A percentile compares a stretch with the other conserved stretches of the same genome.
These are phyloP conservation scores for Populus davidiana DNA, from an alignment of 345 rosid species.

Conservation along the genomic window DNA sequence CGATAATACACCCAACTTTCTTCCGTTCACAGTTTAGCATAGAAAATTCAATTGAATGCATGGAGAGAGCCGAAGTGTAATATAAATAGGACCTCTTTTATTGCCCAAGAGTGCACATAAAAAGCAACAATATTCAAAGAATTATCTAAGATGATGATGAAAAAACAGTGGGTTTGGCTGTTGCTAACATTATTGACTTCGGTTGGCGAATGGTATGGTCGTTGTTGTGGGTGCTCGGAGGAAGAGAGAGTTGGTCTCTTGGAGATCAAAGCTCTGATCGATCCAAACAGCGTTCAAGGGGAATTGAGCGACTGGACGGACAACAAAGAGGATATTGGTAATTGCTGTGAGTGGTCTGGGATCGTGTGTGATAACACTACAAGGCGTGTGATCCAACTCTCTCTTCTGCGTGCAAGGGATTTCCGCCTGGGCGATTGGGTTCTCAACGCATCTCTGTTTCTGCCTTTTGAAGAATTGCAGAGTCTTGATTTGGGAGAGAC, in stretches of 20 bases:
- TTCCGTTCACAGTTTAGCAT: no score
- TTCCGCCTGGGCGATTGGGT: neutral
- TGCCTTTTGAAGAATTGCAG: neutral
- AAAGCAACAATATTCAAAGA: no score
- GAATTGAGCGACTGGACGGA: neutral
- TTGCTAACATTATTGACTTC: no score
- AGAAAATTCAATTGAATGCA: no score
- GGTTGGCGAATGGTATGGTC: no score
- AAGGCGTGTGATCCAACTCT: neutral
- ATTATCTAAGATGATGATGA: no score
- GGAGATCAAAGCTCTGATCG: neutral
- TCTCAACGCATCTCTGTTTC: slow-evolving; percentile 13
- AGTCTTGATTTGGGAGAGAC: neutral
- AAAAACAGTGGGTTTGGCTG: no score
- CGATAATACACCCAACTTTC: no score
- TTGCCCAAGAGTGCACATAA: no score
- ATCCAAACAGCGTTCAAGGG: neutral
- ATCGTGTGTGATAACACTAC: neutral
- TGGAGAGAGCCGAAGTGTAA: no score
- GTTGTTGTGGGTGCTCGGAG: no score
- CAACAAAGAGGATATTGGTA: neutral
- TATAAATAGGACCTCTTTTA: no score
- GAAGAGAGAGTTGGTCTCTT: neutral
- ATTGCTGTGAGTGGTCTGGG: slow-evolving; percentile 6
- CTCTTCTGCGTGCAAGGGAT: neutral